Evolutionary conservation across 495 filamentous ascomycete species (phyloP), one percentile per base, ranked within the genome.

Genomic region (Echria macrotheca): DNA sequence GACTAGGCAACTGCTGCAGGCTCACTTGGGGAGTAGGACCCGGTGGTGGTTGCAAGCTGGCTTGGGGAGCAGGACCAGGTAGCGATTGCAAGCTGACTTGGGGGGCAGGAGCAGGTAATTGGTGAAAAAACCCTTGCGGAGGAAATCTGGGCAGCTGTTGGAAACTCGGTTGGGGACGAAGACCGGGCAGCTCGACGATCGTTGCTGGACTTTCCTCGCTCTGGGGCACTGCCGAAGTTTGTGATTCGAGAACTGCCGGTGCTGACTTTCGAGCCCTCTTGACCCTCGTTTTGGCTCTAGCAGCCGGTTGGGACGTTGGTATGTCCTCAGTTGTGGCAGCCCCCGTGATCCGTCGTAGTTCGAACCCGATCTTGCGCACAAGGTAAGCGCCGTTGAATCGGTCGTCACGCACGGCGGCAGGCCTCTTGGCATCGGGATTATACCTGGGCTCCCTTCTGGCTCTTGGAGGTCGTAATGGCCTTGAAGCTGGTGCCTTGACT

Each of bases 301-400:
- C n/a, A n/a, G n/a, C n/a, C n/a, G n/a, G n/a, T n/a, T n/a, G n/a
- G n/a, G n/a, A n/a, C n/a, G n/a, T n/a, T n/a, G n/a, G n/a, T n/a
- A n/a, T n/a, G n/a, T n/a, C n/a, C n/a, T n/a, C n/a, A 18, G 50
- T 28, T 15, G 50, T 29, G 7, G 22, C n/a, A 5, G 38, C 6
- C 18, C 44, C 59, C 1, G 60, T 59, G 38, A 59, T 58, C 6
- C 56, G 62, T 25, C 48, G 55, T 19, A 62, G 23, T 5, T 62
- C 48, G 0, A 44, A 14, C 37, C 56, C 17, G 22, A 70, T 69
- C 26, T 65, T 66, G 33, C 54, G 55, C 4, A 55, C 53, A n/a
- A 62, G 55, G 49, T 65, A 67, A 12, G 68, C 57, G 10, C 60
- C 58, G 49, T 69, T 69, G 10, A 48, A 49, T 49, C 64, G 68